Conservation (phyloP, 2,329 filamentous ascomycete species). For the Phaeoacremonium minimum region DNA sequence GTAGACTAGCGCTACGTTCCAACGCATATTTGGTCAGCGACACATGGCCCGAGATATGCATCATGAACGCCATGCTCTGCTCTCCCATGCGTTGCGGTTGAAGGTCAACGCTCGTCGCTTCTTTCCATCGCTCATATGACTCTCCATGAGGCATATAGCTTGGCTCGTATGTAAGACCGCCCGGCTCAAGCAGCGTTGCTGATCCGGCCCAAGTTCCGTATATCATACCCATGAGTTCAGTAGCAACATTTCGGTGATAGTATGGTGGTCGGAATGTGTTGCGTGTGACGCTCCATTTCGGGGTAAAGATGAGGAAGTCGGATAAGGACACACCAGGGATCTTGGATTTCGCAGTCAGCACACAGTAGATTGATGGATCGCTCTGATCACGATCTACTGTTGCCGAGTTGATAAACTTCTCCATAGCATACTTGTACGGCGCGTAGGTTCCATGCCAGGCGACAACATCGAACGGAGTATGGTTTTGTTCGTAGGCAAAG, state of each 20-base stretch:
- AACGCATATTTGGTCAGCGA: background rate
- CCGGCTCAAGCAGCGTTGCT: conserved; percentile 18
- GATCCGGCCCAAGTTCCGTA: conserved; percentile 21
- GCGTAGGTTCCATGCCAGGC: conserved; percentile 64
- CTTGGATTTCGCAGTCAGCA: conserved; percentile 52
- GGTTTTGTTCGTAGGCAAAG: conserved; percentile 53
- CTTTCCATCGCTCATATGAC: conserved; percentile 17
- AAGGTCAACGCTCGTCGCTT: conserved; percentile 14
- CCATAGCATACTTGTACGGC: conserved; percentile 39
- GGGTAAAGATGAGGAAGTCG: conserved; percentile 61
- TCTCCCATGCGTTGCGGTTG: conserved; percentile 13
- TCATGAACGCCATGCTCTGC: conserved; percentile 5
- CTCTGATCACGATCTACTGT: conserved; percentile 57
- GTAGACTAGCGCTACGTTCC: background rate
- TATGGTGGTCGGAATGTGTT: conserved; percentile 49
- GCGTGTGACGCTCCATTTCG: conserved; percentile 55
- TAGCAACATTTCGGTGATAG: conserved; percentile 53
- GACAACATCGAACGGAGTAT: conserved; percentile 63
- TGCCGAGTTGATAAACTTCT: conserved; percentile 52
- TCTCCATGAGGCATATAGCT: conserved; percentile 23
- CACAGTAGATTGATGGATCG: conserved; percentile 58
- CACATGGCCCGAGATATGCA: background rate
- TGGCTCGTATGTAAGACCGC: conserved; percentile 22
- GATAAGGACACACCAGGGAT: conserved; percentile 47
- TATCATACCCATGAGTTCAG: conserved; percentile 44